phyloP scores from a whole-genome alignment of 2,329 filamentous ascomycete genomes.

The Pyrenophora seminiperda region DNA sequence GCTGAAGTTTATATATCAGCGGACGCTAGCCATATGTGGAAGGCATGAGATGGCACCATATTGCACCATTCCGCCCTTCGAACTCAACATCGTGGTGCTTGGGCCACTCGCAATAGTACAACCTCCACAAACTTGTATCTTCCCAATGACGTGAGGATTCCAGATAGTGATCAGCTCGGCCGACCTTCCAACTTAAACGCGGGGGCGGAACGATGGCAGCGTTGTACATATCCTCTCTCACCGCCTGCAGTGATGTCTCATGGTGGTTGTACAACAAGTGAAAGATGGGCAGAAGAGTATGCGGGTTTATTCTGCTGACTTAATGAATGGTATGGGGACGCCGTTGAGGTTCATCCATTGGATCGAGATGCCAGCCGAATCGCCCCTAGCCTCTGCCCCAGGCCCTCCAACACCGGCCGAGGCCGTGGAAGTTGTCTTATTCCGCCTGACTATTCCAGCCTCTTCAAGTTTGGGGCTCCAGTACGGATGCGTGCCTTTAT shows the following conservation, averaged over 20 bases:
- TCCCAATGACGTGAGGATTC: background rate
- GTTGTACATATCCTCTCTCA: background rate
- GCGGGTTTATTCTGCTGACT: background rate
- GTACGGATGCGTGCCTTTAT: conserved; percentile 37
- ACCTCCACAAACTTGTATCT: background rate
- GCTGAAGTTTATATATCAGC: conserved; percentile 20
- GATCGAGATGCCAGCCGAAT: conserved; percentile 19
- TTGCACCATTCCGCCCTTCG: conserved; percentile 22
- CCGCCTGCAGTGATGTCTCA: background rate
- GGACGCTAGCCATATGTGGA: conserved; percentile 21
- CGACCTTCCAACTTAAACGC: background rate
- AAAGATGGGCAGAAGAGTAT: background rate
- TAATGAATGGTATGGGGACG: conserved; percentile 32
- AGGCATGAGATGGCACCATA: conserved; percentile 23
- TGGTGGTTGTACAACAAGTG: background rate
- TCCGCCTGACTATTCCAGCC: conserved; percentile 19
- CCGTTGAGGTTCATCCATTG: conserved; percentile 37
- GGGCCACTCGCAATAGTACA: background rate
- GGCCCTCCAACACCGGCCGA: conserved; percentile 6
- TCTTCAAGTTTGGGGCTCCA: conserved; percentile 30
- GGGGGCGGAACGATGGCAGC: background rate
- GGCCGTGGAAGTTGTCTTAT: conserved; percentile 11
- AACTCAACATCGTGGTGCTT: conserved; percentile 15
- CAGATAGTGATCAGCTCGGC: no score
- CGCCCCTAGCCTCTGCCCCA: conserved; percentile 6